These are phyloP conservation scores for Suhomyces maxii DNA, from an alignment of 1,139 yeast genomes.

Conservation along the genomic window DNA sequence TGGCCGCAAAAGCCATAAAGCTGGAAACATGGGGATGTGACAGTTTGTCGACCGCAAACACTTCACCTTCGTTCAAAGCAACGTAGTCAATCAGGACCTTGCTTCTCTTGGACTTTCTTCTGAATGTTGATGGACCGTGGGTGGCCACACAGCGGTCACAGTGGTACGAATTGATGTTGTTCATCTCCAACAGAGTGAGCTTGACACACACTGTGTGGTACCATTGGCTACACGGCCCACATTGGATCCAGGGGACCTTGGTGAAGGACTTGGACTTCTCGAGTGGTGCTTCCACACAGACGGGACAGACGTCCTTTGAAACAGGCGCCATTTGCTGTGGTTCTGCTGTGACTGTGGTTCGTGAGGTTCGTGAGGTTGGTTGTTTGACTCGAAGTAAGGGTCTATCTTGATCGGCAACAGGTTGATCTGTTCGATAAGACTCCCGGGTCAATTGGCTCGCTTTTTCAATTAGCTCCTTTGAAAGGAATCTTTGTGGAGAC, in stretches of 20 bases:
- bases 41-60: conserved; percentile 55
- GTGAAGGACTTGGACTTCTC: conserved; percentile 15
- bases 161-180: conserved; percentile 51
- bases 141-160: conserved; percentile 48
- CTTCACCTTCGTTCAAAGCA: conserved; percentile 76
- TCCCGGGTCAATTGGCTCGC: too few relatives aligned
- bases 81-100: conserved; percentile 66
- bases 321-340: background rate
- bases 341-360: background rate
- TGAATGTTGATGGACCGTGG: conserved; percentile 55
- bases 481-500: too few relatives aligned
- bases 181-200: conserved; percentile 36
- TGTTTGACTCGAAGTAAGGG: background rate
- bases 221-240: conserved; percentile 64
- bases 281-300: conserved; percentile 20
- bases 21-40: conserved; percentile 61
- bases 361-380: background rate
- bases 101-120: conserved; percentile 58
- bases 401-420: too few relatives aligned
- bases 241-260: conserved; percentile 53
- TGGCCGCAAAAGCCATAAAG: conserved; percentile 28
- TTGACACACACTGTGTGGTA: conserved; percentile 55
- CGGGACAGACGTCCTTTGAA: conserved; percentile 21
- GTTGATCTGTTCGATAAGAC: too few relatives aligned
- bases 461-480: too few relatives aligned